Evolutionary conservation across 2,329 filamentous ascomycete species (phyloP).

Genomic region (Alternaria arbusti): DNA sequence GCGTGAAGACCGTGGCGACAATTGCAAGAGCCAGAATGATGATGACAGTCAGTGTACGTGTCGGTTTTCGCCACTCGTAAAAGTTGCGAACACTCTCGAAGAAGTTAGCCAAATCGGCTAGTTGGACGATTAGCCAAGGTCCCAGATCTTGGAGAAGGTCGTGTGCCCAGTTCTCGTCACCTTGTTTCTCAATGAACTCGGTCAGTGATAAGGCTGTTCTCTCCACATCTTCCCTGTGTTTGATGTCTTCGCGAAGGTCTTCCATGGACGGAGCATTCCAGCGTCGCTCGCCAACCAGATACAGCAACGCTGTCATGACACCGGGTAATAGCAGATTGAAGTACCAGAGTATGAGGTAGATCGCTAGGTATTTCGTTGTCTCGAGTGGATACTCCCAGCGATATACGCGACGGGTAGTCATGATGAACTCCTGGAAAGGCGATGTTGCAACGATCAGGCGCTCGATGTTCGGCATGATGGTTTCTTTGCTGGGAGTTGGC

Average conservation of each 20-base stretch:
- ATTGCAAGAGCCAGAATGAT: constrained; percentile 28
- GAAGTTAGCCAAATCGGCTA: constrained; percentile 44
- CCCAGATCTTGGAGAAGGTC: constrained; percentile 34
- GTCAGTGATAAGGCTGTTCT: constrained; percentile 40
- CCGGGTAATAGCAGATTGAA: constrained; percentile 37
- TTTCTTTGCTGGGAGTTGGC: constrained; percentile 40
- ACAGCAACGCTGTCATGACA: constrained; percentile 26
- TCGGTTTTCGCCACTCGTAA: constrained; percentile 47
- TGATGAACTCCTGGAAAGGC: constrained; percentile 45
- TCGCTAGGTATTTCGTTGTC: constrained; percentile 38
- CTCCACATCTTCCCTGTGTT: constrained; percentile 39
- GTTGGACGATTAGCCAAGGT: constrained; percentile 45
- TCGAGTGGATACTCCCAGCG: constrained; percentile 43
- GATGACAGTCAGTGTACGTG: constrained; percentile 33
- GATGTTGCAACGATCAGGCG: constrained; percentile 48
- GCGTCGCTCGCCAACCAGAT: constrained; percentile 30
- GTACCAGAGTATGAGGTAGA: constrained; percentile 35
- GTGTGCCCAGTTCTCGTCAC: constrained; percentile 46
- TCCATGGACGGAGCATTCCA: constrained; percentile 28
- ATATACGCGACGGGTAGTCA: constrained; percentile 45
- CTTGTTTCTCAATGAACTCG: constrained; percentile 48
- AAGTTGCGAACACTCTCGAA: constrained; percentile 48
- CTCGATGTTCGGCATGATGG: constrained; percentile 45
- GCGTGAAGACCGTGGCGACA: constrained; percentile 28
- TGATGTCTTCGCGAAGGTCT: constrained; percentile 38